Base-by-base conservation (phyloP, 2,329 filamentous ascomycete genomes). In the Dissoconium aciculare region DNA sequence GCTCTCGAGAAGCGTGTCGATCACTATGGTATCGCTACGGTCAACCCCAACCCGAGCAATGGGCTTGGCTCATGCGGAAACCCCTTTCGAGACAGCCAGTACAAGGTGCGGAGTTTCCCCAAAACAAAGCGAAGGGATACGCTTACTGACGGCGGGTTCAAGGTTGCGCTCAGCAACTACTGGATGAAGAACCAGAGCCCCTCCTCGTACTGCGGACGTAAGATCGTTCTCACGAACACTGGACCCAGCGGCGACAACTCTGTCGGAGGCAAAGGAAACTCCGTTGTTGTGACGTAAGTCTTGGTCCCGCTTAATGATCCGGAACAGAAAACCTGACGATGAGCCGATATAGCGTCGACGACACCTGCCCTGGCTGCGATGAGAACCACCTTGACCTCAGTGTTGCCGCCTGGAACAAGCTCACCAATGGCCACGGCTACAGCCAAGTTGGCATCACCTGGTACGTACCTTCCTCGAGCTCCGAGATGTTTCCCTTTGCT, bases 121-220 rank as follows among this genome's bases (percentile, higher is more conserved):
- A n/a, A n/a, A n/a, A n/a, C n/a, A n/a, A n/a, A n/a, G n/a, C n/a
- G n/a, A n/a, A n/a, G n/a, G n/a, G n/a, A n/a, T n/a, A n/a, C n/a
- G n/a, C n/a, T n/a, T n/a, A n/a, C n/a, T n/a, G 28, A 30, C 16
- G 9, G 11, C 5, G 14, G 19, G 11, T 30, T 4, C 28, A 17
- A n/a, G 11, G 16, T 30, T 6, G 28, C 28, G 5, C 10, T 30
- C 28, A 17, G 14, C 28, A 17, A 30, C 14, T 8, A 8, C 16
- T 30, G 13, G 13, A 30, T 30, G 28, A 15, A 30, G 16, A 11
- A 11, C 14, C 28, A 30, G 28, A 11, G 14, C 26, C 13, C n/a
- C 5, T 17, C 14, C 28, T 16, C 28, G 4, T 30, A 30, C 28
- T 30, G 28, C 14, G 28, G 28, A 12, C 28, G 28, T n/a, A 9